Conservation (phyloP, 1,284 basidiomycete species). For the Vanrija sp. region DNA sequence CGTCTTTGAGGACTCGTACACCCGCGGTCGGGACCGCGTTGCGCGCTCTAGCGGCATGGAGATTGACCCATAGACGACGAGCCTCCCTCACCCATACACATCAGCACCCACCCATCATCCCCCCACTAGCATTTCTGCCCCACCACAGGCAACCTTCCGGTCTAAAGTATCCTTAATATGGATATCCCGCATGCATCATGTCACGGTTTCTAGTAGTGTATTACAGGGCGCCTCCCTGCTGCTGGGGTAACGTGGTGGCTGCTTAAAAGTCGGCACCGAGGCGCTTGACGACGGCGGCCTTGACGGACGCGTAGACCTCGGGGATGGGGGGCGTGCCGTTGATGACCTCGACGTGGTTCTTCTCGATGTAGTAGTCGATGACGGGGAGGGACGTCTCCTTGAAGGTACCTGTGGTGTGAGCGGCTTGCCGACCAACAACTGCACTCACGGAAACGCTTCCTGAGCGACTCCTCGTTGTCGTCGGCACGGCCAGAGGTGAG, state of each 20-base stretch:
- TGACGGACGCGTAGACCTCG: conserved; percentile 65
- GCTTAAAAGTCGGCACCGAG: conserved; percentile 12
- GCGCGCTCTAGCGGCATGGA: conserved; percentile 6
- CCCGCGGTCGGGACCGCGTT: conserved; percentile 23
- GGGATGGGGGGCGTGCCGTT: conserved; percentile 72
- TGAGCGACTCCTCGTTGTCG: conserved; percentile 93
- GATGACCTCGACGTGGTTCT: conserved; percentile 74
- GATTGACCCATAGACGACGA: conserved; percentile 3
- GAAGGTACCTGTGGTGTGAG: conserved; percentile 58
- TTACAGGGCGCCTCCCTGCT: neutral
- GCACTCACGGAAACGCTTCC: conserved; percentile 70
- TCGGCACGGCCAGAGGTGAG: conserved; percentile 95
- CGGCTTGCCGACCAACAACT: conserved; percentile 49
- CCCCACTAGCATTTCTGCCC: neutral
- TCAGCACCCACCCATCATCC: neutral
- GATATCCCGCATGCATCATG: conserved; percentile 11
- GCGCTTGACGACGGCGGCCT: conserved; percentile 54
- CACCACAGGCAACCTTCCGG: too few relatives aligned
- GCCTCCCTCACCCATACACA: neutral
- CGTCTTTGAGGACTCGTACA: conserved; percentile 57
- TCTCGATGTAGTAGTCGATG: conserved; percentile 73
- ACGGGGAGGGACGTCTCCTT: conserved; percentile 93
- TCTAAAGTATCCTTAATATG: neutral
- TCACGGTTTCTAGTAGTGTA: conserved; percentile 1
- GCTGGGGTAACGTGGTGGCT: neutral